These are phyloP conservation scores for Termitomyces heimii DNA, from an alignment of 768 basidiomycete species.

Conservation along the genomic window DNA sequence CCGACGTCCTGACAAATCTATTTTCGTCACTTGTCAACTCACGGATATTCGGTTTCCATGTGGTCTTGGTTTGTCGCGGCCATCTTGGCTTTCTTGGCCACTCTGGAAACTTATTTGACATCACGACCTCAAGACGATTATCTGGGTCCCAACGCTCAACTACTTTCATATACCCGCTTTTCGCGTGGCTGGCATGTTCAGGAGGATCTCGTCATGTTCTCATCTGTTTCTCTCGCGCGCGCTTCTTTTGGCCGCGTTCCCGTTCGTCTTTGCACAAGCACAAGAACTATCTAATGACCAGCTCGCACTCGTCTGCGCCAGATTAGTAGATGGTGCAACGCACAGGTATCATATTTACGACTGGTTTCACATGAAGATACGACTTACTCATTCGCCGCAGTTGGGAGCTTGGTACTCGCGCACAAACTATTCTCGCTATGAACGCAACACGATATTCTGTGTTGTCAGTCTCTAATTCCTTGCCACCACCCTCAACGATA, in stretches of 20 bases:
- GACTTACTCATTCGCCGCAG: constrained; percentile 18
- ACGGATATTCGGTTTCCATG: neutral
- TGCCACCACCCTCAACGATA: constrained; percentile 32
- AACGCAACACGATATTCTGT: constrained; percentile 42
- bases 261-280: constrained; percentile 14
- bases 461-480: constrained; percentile 21
- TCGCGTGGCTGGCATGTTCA: neutral
- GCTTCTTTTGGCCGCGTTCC: constrained; percentile 2
- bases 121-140: neutral
- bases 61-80: neutral
- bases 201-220: neutral
- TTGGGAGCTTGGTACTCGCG: constrained; percentile 52
- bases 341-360: constrained; percentile 24
- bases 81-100: neutral
- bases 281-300: constrained; percentile 25
- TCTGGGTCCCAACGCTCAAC: neutral
- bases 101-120: neutral
- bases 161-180: neutral
- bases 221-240: neutral
- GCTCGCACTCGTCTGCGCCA: constrained; percentile 25
- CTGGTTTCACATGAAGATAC: neutral
- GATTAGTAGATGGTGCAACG: constrained; percentile 30
- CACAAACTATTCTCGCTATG: constrained; percentile 43
- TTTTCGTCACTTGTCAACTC: neutral
- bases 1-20: neutral